Evolutionary conservation across 1,139 yeast genomes (phyloP).

Genomic region (Debaryomyces subglobosus): DNA sequence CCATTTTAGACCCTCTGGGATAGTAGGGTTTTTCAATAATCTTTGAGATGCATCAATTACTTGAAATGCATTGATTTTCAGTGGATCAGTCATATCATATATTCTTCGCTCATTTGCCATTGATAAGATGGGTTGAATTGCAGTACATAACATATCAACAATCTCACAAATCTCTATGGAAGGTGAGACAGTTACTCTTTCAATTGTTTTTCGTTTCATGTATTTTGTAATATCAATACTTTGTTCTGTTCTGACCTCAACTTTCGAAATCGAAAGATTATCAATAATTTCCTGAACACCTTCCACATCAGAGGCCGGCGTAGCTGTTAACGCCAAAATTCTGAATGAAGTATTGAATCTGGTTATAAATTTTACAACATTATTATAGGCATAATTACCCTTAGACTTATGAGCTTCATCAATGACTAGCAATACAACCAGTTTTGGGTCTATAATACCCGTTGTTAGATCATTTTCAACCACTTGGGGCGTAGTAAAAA

Average conservation of each 20-base stretch:
- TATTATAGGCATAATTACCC: conserved; percentile 87
- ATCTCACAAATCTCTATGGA: conserved; percentile 57
- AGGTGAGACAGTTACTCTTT: conserved; percentile 56
- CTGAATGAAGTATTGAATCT: conserved; percentile 71
- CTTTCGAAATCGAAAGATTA: conserved; percentile 70
- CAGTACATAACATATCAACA: conserved; percentile 48
- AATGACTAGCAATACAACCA: conserved; percentile 73
- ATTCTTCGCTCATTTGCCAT: conserved; percentile 67
- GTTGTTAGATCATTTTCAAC: conserved; percentile 84
- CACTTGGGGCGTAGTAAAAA: conserved; percentile 96
- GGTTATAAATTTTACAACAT: conserved; percentile 68
- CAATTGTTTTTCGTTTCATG: conserved; percentile 70
- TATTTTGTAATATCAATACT: conserved; percentile 80
- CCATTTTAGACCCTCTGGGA: conserved; percentile 75
- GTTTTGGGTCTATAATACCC: conserved; percentile 76
- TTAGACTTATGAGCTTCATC: conserved; percentile 97
- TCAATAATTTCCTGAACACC: conserved; percentile 85
- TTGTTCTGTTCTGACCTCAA: conserved; percentile 85
- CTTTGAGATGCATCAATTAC: conserved; percentile 72
- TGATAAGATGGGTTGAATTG: conserved; percentile 64
- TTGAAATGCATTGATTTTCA: conserved; percentile 67
- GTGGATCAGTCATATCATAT: conserved; percentile 65
- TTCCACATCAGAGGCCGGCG: conserved; percentile 87
- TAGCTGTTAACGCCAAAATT: conserved; percentile 87
- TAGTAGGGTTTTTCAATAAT: conserved; percentile 50